phyloP scores from a whole-genome alignment of 2,329 filamentous ascomycete genomes.

The Colletotrichum australisinense region DNA sequence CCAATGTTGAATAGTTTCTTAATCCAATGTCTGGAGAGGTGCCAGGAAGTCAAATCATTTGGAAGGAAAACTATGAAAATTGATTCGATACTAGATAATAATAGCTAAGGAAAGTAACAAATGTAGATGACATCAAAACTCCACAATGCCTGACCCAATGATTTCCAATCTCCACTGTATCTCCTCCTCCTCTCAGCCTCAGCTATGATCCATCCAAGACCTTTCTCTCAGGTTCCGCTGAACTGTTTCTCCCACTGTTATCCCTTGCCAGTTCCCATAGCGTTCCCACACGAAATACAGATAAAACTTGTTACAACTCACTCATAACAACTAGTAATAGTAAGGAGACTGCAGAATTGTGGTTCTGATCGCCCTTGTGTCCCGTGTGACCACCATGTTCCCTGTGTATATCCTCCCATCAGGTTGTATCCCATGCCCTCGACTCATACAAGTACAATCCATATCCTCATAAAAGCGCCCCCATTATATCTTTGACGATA shows the following conservation, averaged over 20 bases:
- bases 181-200: background rate
- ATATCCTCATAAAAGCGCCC: background rate
- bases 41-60: too few species aligned
- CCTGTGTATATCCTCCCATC: background rate
- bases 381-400: constrained; percentile 11
- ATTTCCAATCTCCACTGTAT: background rate
- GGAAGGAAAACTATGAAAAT: too few species aligned
- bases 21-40: too few species aligned
- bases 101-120: background rate
- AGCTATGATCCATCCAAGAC: background rate
- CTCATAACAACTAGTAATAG: constrained; percentile 7
- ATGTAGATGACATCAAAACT: constrained; percentile 30
- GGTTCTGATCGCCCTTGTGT: constrained; percentile 35
- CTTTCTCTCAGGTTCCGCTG: background rate
- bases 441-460: background rate
- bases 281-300: background rate
- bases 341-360: constrained; percentile 30
- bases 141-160: constrained; percentile 20
- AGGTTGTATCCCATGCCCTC: background rate
- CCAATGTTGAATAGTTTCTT: too few species aligned
- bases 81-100: background rate
- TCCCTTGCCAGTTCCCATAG: background rate
- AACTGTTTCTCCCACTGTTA: background rate
- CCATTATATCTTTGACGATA: background rate
- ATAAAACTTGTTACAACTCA: background rate